phyloP scores from a whole-genome alignment of 129 eudicot species.

The Deinandra increscens region DNA sequence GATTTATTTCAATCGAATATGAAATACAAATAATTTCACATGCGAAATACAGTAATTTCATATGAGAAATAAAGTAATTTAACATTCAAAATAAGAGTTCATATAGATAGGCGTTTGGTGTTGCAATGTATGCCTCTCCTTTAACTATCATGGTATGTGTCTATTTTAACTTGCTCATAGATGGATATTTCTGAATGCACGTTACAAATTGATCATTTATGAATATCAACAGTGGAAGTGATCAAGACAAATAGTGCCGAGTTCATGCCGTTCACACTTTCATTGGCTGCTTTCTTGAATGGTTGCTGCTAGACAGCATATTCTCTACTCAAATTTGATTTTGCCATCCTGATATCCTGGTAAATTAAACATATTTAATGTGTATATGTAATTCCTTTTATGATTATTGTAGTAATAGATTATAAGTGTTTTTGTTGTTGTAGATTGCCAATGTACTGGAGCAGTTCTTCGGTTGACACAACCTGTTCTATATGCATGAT shows the following conservation, averaged over 20 bases:
- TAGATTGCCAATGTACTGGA: constrained; percentile 68
- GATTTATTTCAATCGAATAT: too few relatives aligned
- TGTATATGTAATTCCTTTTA: too few relatives aligned
- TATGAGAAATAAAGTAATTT: too few relatives aligned
- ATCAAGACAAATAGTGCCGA: constrained; percentile 62
- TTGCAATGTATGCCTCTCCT: constrained; percentile 60
- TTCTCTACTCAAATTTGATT: constrained; percentile 60
- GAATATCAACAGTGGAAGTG: constrained; percentile 41
- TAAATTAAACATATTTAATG: constrained; percentile 17
- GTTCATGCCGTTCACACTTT: constrained; percentile 67
- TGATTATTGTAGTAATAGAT: not conserved
- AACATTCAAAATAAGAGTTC: too few relatives aligned
- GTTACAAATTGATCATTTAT: not conserved
- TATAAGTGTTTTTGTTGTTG: not conserved
- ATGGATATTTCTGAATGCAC: not conserved
- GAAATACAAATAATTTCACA: too few relatives aligned
- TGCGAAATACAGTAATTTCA: too few relatives aligned
- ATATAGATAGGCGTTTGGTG: constrained; percentile 50
- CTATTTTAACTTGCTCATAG: not conserved
- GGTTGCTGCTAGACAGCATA: constrained; percentile 60
- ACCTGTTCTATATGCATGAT: constrained; percentile 41
- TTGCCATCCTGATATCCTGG: constrained; percentile 49
- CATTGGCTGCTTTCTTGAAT: constrained; percentile 46
- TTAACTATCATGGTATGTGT: constrained; percentile 54
- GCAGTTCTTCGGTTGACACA: constrained; percentile 40